A percentile compares a stretch with the other conserved stretches of the same genome.
Conservation (phyloP, 495 filamentous ascomycete species). For the Hyaloscypha hepaticicola region DNA sequence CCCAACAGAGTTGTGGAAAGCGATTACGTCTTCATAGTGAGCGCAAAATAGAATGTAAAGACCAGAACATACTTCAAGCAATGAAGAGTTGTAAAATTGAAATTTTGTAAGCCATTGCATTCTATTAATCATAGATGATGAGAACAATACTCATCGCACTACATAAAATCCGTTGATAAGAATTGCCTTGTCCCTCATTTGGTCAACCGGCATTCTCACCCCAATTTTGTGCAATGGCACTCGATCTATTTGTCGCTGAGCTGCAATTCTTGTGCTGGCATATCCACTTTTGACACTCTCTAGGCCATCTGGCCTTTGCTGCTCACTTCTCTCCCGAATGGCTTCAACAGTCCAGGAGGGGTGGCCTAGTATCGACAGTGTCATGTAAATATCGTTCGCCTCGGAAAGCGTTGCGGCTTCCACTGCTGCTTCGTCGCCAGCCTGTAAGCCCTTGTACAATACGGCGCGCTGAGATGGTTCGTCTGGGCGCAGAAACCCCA, state of each 20-base stretch:
- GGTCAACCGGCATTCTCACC: constrained; percentile 50
- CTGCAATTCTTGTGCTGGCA: constrained; percentile 38
- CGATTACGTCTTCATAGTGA: background rate
- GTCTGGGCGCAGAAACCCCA: constrained; percentile 51
- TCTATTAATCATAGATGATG: background rate
- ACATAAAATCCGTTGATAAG: constrained; percentile 27
- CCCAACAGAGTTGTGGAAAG: background rate
- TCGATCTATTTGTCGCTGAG: constrained; percentile 51
- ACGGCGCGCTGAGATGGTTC: constrained; percentile 18
- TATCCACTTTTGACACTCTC: constrained; percentile 40
- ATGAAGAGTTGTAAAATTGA: too few species aligned
- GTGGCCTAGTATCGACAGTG: constrained; percentile 51
- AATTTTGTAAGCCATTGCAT: too few species aligned
- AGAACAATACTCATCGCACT: constrained; percentile 9
- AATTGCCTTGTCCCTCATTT: constrained; percentile 41
- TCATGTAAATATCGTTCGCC: constrained; percentile 48
- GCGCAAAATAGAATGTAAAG: background rate
- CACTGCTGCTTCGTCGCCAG: constrained; percentile 34
- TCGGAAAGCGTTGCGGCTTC: constrained; percentile 45
- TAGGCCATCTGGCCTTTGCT: constrained; percentile 30
- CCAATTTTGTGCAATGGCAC: constrained; percentile 56
- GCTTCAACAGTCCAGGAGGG: constrained; percentile 52
- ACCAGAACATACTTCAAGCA: too few species aligned
- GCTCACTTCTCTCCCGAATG: constrained; percentile 14
- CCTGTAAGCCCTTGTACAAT: constrained; percentile 32